Percentiles rank a stretch among this genome's conserved stretches.
Conservation (phyloP, 148 eudicot species). For the Nepenthes mirabilis region DNA sequence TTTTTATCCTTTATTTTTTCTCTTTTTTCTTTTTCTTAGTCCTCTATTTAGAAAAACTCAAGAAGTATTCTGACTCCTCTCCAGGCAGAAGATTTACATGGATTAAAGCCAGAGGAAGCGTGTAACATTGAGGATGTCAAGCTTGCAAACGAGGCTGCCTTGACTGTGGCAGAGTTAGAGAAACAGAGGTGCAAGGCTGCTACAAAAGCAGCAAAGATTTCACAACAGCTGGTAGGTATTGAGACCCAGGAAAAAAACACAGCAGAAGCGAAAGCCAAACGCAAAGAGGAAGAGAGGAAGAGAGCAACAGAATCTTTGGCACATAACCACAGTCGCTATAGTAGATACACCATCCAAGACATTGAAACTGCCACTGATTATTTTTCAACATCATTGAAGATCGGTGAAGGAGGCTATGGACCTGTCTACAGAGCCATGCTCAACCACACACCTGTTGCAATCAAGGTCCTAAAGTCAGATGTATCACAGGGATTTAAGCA, state of each 20-base stretch:
- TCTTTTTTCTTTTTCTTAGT: background rate
- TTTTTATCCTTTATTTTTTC: background rate
- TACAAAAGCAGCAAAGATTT: conserved; percentile 46
- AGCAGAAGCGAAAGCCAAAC: conserved; percentile 27
- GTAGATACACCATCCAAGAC: conserved; percentile 48
- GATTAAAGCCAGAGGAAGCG: conserved; percentile 25
- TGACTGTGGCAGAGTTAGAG: conserved; percentile 45
- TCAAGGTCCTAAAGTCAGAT: conserved; percentile 60
- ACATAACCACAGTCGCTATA: conserved; percentile 16
- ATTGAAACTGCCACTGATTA: conserved; percentile 53
- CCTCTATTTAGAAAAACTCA: background rate
- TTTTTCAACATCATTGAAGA: conserved; percentile 40
- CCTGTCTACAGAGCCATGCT: conserved; percentile 68
- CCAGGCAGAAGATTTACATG: conserved; percentile 28
- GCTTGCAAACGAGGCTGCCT: conserved; percentile 30
- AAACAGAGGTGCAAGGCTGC: conserved; percentile 41
- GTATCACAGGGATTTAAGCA: conserved; percentile 63
- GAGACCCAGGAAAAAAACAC: conserved; percentile 32
- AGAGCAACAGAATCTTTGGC: conserved; percentile 22
- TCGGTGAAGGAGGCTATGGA: conserved; percentile 95
- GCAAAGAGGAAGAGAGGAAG: conserved; percentile 22
- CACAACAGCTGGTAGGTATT: conserved; percentile 39
- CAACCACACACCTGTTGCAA: conserved; percentile 65
- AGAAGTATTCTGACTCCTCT: background rate
- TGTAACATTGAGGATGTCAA: conserved; percentile 20